Conservation (phyloP, 2,329 filamentous ascomycete genomes). For the Botrytis elliptica region DNA sequence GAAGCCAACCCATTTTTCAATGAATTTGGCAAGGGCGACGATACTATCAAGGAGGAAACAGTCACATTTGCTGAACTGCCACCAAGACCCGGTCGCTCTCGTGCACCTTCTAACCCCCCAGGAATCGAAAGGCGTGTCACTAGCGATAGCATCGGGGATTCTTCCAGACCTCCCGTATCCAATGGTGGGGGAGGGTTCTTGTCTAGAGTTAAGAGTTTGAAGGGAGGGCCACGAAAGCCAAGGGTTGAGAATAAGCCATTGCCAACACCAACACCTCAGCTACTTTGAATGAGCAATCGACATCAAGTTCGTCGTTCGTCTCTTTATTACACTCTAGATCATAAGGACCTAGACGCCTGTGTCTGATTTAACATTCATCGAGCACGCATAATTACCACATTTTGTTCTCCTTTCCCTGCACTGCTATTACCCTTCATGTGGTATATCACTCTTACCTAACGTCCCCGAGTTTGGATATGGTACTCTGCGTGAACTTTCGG, state of each 20-base stretch:
- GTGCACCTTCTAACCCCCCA: constrained; percentile 59
- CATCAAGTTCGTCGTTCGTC: not conserved
- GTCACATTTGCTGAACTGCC: constrained; percentile 46
- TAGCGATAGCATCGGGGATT: constrained; percentile 49
- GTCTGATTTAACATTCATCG: not conserved
- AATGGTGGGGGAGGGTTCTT: constrained; percentile 56
- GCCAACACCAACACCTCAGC: constrained; percentile 7
- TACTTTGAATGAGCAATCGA: not conserved
- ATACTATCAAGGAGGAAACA: constrained; percentile 58
- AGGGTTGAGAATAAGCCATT: constrained; percentile 28
- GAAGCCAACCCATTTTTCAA: constrained; percentile 78
- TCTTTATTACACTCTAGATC: not conserved
- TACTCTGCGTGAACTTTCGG: not conserved
- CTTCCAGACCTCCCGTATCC: constrained; percentile 39
- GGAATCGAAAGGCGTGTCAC: constrained; percentile 65
- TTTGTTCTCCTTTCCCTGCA: not conserved
- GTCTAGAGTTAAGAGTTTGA: constrained; percentile 78
- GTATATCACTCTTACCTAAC: not conserved
- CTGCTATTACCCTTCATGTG: not conserved
- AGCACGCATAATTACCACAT: not conserved
- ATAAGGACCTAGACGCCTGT: not conserved
- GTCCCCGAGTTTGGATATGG: constrained; percentile 4
- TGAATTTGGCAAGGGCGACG: constrained; percentile 67
- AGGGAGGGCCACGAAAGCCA: constrained; percentile 60
- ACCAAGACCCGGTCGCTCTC: constrained; percentile 38